Evolutionary conservation across 768 basidiomycete species (phyloP).

Genomic region (Cystofilobasidium capitatum): DNA sequence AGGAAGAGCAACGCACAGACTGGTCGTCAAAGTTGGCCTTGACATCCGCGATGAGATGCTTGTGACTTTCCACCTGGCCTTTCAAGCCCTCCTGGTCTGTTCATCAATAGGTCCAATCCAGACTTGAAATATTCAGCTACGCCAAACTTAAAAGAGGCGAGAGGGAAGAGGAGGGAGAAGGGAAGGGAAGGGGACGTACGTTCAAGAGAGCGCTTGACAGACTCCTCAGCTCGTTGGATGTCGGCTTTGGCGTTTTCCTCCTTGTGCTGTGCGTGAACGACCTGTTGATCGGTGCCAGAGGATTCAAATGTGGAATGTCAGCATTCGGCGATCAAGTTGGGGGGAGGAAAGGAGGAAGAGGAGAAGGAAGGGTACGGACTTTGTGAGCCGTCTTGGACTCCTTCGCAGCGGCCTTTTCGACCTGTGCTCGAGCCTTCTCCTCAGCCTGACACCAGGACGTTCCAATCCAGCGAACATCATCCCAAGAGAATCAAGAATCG

Average conservation of each 20-base stretch:
- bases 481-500: not conserved
- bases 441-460: too few species aligned
- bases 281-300: not conserved
- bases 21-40: not conserved
- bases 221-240: not conserved
- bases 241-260: not conserved
- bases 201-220: not conserved
- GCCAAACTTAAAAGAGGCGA: not conserved
- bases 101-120: too few species aligned
- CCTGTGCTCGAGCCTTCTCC: not conserved
- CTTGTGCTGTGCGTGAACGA: not conserved
- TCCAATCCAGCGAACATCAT: too few species aligned
- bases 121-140: not conserved
- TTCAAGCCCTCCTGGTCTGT: not conserved
- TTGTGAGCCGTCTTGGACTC: not conserved
- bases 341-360: not conserved
- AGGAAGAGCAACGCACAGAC: too few species aligned
- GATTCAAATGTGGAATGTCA: not conserved
- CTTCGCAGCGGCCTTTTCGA: not conserved
- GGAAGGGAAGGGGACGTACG: not conserved
- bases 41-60: not conserved
- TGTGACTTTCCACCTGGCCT: not conserved
- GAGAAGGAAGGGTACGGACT: not conserved
- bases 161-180: not conserved
- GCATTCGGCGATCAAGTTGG: not conserved